Conservation (phyloP, 345 rosid species). For the Aethionema arabicum region DNA sequence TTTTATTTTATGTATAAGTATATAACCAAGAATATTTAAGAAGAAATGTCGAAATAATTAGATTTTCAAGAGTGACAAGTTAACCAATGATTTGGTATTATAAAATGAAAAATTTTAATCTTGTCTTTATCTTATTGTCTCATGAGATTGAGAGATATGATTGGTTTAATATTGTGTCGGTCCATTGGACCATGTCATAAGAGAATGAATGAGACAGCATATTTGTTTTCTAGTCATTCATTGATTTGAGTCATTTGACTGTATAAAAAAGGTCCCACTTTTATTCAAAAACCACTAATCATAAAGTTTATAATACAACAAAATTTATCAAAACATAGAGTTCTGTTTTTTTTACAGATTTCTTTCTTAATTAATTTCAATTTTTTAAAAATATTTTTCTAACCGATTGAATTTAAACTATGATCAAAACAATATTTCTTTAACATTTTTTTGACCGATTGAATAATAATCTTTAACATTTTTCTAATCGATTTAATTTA, state of each 20-base stretch:
- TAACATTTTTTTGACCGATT: no score
- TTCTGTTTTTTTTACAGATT: no score
- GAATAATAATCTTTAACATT: no score
- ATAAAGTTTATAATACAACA: not conserved
- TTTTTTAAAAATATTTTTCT: no score
- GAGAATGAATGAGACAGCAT: slow-evolving; percentile 38
- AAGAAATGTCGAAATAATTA: not conserved
- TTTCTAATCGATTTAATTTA: no score
- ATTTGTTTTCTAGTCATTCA: slow-evolving; percentile 24
- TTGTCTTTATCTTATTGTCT: slow-evolving; percentile 27
- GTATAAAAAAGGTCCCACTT: slow-evolving; percentile 13
- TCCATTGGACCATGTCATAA: slow-evolving; percentile 23
- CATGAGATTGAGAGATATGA: slow-evolving; percentile 31
- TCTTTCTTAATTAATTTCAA: no score
- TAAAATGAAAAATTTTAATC: slow-evolving; percentile 16
- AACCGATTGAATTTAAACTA: no score
- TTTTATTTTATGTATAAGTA: no score
- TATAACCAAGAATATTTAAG: no score
- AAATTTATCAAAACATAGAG: not conserved
- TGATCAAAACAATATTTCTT: no score
- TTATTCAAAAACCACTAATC: slow-evolving; percentile 15
- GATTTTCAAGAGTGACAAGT: slow-evolving; percentile 11
- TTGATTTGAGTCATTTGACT: slow-evolving; percentile 24
- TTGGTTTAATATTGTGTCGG: slow-evolving; percentile 30
- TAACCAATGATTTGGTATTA: slow-evolving; percentile 19